Evolutionary conservation across 768 basidiomycete genomes (phyloP).

Genomic region (Termitomyces sp.): DNA sequence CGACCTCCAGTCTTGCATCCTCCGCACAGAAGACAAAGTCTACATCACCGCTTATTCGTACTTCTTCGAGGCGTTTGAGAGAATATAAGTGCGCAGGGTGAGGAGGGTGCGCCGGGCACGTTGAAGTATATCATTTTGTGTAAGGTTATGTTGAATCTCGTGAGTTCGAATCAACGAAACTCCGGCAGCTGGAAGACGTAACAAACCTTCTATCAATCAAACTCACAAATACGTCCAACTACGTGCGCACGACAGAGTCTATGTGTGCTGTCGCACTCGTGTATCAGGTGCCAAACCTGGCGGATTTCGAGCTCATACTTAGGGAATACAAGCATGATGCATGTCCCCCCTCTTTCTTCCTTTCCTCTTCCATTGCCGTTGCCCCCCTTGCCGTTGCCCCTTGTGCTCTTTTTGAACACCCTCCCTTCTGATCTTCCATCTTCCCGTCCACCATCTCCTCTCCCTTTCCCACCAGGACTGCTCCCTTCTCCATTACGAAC

Average conservation of each 20-base stretch:
- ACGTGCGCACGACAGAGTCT: constrained; percentile 87
- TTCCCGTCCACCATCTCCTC: no score
- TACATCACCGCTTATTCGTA: constrained; percentile 97
- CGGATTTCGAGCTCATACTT: constrained; percentile 85
- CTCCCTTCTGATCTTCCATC: no score
- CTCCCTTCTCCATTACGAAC: no score
- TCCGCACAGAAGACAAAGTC: constrained; percentile 97
- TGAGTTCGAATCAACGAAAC: no score
- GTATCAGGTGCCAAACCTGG: constrained; percentile 87
- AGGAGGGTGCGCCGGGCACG: constrained; percentile 73
- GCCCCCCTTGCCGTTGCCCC: no score
- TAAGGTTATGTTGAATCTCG: constrained; percentile 96
- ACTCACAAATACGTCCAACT: constrained; percentile 88
- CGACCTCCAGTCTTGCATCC: constrained; percentile 62
- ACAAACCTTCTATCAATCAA: constrained; percentile 84
- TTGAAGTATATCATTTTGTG: constrained; percentile 98
- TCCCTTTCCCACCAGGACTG: no score
- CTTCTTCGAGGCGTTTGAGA: constrained; percentile 97
- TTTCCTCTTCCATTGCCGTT: no score
- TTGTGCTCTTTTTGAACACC: no score
- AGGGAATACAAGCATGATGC: constrained; percentile 80
- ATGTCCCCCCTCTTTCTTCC: no score
- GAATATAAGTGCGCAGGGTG: constrained; percentile 75
- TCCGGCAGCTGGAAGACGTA: constrained; percentile 91
- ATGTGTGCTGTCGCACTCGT: constrained; percentile 95